Base-by-base conservation (phyloP, 805 yeast genomes). In the Metschnikowia dekortorum region DNA sequence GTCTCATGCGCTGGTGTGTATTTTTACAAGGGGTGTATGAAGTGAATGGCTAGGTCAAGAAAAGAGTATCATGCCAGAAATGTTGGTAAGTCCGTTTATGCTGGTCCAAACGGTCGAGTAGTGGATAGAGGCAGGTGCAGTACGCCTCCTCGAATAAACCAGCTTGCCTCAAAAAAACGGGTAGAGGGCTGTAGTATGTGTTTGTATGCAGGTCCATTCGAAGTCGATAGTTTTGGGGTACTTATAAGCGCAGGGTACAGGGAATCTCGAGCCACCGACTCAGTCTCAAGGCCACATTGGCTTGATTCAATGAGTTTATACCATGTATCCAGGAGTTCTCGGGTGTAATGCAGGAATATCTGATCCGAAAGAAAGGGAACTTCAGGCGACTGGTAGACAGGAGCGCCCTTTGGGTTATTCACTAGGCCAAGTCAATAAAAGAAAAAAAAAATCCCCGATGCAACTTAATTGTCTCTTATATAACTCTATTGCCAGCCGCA, bases 181-280 rank as follows among this genome's bases (percentile, higher is more conserved):
- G 34, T 34, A 14, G 34, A 39, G 34, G 14, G 16, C 26, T 29
- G 26, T 14, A 22, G 34, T 14, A 14, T 6, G 33, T 8, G 10
- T 3, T n/a, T 9, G 7, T 14, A n/a, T 39, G 43, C 43, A 39
- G 43, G 43, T 30, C 43, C 9, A 39, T 34, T 13, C 28, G 33
- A n/a, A 11, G 34, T 39, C 33, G 30, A 9, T 14, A 33, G 13
- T 33, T 22, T 42, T 42, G 22, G 34, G 45, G 45, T 33, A 42
- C 38, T 38, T 42, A 42, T 42, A 42, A 42, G 45, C 45, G 45
- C 37, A 42, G 30, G 37, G 34, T 26, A 22, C 45, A 33, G 18
- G 37, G 45, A 33, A 30, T 30, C 30, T 42, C 45, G 45, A 33
- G 45, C 13, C 37, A 31, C 36, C 36, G 35, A 31, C 44, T 41